Base-by-base conservation (phyloP, 257 asterid species). In the Mentha longifolia region DNA sequence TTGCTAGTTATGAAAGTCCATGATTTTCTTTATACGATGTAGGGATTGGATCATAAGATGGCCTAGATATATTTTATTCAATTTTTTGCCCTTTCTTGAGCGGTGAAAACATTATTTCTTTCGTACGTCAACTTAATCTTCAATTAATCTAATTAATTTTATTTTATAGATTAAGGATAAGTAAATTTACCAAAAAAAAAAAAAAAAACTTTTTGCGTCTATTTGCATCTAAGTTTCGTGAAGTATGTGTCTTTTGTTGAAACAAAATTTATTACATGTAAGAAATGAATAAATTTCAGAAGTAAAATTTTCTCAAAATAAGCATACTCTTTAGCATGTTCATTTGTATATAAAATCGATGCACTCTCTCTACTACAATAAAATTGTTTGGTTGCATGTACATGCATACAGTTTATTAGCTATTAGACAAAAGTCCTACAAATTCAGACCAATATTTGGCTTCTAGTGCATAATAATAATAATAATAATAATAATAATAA, bases 371-470 rank as follows among this genome's bases (percentile, higher is more conserved):
- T 16, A 61, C 15, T 61, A 37, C 49, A 43, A 2, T 17, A 41
- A 64, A 31, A 10, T 52, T 15, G 5, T 5, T 61, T 71, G 14
- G 25, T 51, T 33, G 7, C 43, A 60, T 30, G 25, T 22, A 22
- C 25, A 22, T 22, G 35, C 13, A 10, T 19, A 51, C 10, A 12
- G 39, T 55, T 51, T 41, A 55, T 65, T 73, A 54, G 49, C 73
- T 65, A 65, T 15, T 45, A 43, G 57, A 67, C 68, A 74, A 74
- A 57, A 45, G 51, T 20, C 45, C 39, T 65, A 31, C 68, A 57
- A 56, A 60, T 30, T 56, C 43, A 19, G 28, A 66, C 74, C 37
- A 17, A 65, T 65, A 42, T 41, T 74, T 74, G 74, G 54, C 41
- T 35, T 47, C 42, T 65, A 4, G n/a, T n/a, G n/a, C n/a, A n/a